Conservation (phyloP, 2,329 filamentous ascomycete species). For the Penicillium sp. region DNA sequence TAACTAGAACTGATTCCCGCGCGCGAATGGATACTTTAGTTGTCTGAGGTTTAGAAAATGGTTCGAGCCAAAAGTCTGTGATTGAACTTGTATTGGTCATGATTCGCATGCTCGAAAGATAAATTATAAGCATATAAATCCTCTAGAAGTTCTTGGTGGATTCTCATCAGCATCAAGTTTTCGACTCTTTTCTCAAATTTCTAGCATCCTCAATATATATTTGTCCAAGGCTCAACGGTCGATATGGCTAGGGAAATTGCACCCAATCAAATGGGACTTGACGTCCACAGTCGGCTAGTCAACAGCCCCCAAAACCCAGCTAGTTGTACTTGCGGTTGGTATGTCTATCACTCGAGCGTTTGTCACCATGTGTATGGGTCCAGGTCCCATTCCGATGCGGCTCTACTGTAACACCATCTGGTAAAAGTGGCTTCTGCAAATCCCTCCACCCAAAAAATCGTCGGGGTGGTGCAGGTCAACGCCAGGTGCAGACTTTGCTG, state of each 20-base stretch:
- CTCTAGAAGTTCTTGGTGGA: neutral
- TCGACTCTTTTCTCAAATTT: neutral
- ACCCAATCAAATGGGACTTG: neutral
- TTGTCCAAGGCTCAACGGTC: neutral
- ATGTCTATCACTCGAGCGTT: neutral
- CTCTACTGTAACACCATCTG: neutral
- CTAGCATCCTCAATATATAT: neutral
- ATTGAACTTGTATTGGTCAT: neutral
- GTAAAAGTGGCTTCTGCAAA: neutral
- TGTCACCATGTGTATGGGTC: neutral
- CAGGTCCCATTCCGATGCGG: neutral
- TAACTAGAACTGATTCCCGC: neutral
- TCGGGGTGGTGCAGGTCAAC: neutral
- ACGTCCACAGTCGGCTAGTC: neutral
- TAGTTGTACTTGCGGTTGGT: neutral
- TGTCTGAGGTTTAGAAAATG: neutral
- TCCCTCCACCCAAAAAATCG: neutral
- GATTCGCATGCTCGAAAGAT: neutral
- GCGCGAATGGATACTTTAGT: neutral
- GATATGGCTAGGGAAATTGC: neutral
- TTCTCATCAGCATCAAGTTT: neutral
- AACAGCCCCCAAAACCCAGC: neutral
- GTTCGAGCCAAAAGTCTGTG: neutral
- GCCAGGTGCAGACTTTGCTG: neutral
- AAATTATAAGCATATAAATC: neutral